Base-by-base conservation (phyloP, 2,329 filamentous ascomycete genomes). In the Diatrype stigma region DNA sequence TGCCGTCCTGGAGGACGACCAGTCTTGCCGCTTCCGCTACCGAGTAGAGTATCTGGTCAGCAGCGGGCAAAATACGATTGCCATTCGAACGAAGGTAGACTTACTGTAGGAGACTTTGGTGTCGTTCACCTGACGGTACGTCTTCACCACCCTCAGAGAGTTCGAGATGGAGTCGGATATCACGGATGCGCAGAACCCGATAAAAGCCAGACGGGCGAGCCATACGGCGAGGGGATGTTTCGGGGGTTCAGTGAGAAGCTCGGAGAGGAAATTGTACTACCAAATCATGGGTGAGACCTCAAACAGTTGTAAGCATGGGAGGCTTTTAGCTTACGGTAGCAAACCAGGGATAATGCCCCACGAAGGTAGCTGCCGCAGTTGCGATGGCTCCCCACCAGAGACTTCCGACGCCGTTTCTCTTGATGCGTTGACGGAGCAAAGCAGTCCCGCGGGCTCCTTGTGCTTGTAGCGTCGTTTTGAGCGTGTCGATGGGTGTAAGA, bases 381-480 rank as follows among this genome's bases (percentile, higher is more conserved):
- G 74, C 74, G 45, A 77, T 63, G 0, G 74, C 74, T 11, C 74
- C 74, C 74, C 74, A 77, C 73, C 74, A 77, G 10, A 77, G 58
- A 49, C 73, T 77, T 2, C 71, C 72, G 2, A 76, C 26, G 0
- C 74, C 74, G 19, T 77, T 60, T 0, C 64, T 66, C 59, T 72
- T 75, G 56, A 77, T 65, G 2, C 74, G 70, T 42, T 70, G 70
- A 11, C 74, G 69, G 6, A 77, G 65, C 2, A 77, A 55, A 0
- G 65, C 58, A 0, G 72, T 75, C 1, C 74, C 74, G 1, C 69
- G 64, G 1, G 70, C 55, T 1, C 74, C 74, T 51, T 77, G 74
- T 0, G 74, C 73, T 55, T 77, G 74, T 2, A 77, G 70, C 0
- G 74, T 77, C 0, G 74, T 77, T 56, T 77, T 77, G n/a, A 77